Percentiles rank a stretch among this genome's conserved stretches.
Evolutionary conservation across 148 eudicot genomes (phyloP).

Genomic region (Camellia japonica): DNA sequence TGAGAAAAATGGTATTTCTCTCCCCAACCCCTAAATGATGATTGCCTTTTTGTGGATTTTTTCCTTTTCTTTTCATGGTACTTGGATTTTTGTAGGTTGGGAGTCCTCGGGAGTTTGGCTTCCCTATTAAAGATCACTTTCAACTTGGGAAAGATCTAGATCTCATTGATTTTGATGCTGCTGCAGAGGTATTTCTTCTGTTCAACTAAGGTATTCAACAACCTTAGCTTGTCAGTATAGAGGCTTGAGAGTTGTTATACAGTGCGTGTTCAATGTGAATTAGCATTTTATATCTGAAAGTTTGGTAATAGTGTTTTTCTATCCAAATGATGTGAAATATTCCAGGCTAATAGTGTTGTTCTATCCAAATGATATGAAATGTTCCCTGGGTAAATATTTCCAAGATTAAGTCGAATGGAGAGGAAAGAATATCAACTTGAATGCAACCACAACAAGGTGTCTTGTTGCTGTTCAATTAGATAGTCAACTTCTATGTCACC

Average conservation of each 20-base stretch:
- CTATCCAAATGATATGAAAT: background rate
- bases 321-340: background rate
- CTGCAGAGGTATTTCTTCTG: conserved; percentile 68
- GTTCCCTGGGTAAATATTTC: background rate
- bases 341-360: background rate
- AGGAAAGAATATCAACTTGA: background rate
- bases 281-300: background rate
- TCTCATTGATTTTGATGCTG: conserved; percentile 88
- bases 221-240: background rate
- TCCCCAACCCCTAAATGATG: background rate
- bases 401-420: background rate
- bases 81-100: conserved; percentile 53
- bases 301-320: background rate
- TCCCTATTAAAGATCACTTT: conserved; percentile 74
- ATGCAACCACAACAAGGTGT: background rate
- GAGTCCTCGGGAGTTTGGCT: conserved; percentile 52
- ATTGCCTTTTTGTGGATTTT: background rate
- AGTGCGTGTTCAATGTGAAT: background rate
- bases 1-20: conserved; percentile 62
- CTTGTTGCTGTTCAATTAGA: background rate
- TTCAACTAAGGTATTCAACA: background rate
- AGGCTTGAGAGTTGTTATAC: conserved; percentile 2
- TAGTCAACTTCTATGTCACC: background rate
- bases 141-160: conserved; percentile 90
- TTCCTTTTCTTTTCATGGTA: background rate